A percentile compares a stretch with the other conserved stretches of the same genome.
These are phyloP conservation scores for Pseudocercospora crystallina DNA, from an alignment of 2,329 filamentous ascomycete species.

Conservation along the genomic window DNA sequence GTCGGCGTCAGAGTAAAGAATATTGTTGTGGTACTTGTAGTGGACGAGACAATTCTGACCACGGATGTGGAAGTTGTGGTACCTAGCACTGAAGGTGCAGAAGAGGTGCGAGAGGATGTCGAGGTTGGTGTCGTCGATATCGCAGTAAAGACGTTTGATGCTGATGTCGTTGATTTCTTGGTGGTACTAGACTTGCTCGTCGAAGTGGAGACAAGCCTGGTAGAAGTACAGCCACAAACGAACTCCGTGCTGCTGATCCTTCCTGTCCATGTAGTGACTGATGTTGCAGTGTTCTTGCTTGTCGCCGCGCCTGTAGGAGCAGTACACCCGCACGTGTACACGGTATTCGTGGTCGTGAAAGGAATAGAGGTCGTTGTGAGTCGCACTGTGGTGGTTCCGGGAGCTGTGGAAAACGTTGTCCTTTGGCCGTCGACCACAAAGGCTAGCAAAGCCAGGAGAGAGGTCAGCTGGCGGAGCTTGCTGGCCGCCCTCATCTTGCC, in stretches of 20 bases:
- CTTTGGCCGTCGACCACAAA: not conserved
- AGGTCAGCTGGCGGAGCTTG: not conserved
- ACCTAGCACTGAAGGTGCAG: too few species aligned
- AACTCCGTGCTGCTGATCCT: not conserved
- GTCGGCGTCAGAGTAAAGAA: not conserved
- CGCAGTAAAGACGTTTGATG: not conserved
- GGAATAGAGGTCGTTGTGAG: slow-evolving; percentile 4
- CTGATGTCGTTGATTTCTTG: not conserved
- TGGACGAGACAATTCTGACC: not conserved
- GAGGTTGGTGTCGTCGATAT: not conserved
- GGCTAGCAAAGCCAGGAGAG: not conserved
- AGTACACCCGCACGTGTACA: slow-evolving; percentile 6
- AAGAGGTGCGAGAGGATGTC: not conserved
- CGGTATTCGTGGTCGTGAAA: slow-evolving; percentile 6
- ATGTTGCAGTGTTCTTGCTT: not conserved
- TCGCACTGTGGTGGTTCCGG: not conserved
- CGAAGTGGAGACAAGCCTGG: not conserved
- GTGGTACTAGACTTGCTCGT: not conserved
- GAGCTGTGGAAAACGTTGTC: not conserved
- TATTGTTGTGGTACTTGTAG: not conserved
- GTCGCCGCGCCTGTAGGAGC: slow-evolving; percentile 4
- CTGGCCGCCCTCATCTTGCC: too few species aligned
- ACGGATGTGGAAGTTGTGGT: not conserved
- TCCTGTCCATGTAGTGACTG: not conserved
- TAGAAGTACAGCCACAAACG: slow-evolving; percentile 3